Evolutionary conservation across 129 eudicot genomes (phyloP).

Genomic region (Lonicera japonica): DNA sequence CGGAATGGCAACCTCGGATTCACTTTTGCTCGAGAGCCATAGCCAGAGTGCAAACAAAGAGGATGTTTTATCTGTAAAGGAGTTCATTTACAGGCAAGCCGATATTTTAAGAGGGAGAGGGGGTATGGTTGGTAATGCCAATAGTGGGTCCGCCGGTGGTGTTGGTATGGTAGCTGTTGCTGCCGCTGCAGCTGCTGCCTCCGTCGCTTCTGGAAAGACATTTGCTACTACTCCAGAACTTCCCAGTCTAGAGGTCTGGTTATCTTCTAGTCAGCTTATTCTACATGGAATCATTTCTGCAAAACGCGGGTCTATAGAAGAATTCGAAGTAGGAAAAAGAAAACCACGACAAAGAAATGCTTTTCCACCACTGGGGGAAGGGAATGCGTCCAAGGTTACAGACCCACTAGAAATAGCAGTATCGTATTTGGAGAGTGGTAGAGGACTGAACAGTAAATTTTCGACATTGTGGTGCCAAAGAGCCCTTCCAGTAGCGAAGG

Average conservation of each 20-base stretch:
- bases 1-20: slow-evolving; percentile 69
- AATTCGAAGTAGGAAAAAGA: slow-evolving; percentile 35
- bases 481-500: slow-evolving; percentile 76
- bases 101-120: slow-evolving; percentile 84
- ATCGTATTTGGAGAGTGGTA: slow-evolving; percentile 48
- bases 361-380: slow-evolving; percentile 25
- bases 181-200: slow-evolving; percentile 91
- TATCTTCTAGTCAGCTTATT: slow-evolving; percentile 60
- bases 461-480: slow-evolving; percentile 80
- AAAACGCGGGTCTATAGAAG: slow-evolving; percentile 31
- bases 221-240: slow-evolving; percentile 59
- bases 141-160: slow-evolving; percentile 52
- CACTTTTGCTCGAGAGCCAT: slow-evolving; percentile 77
- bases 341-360: slow-evolving; percentile 38
- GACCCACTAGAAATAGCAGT: slow-evolving; percentile 58
- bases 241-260: slow-evolving; percentile 73
- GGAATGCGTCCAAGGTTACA: slow-evolving; percentile 19
- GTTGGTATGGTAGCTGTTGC: slow-evolving; percentile 94
- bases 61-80: slow-evolving; percentile 68
- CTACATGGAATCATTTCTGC: slow-evolving; percentile 59
- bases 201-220: slow-evolving; percentile 71
- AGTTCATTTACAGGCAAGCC: slow-evolving; percentile 68
- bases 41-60: slow-evolving; percentile 56
- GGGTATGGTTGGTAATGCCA: slow-evolving; percentile 42
- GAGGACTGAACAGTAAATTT: slow-evolving; percentile 56